phyloP scores from a whole-genome alignment of 768 basidiomycete genomes.

The Chalciporus chontae region DNA sequence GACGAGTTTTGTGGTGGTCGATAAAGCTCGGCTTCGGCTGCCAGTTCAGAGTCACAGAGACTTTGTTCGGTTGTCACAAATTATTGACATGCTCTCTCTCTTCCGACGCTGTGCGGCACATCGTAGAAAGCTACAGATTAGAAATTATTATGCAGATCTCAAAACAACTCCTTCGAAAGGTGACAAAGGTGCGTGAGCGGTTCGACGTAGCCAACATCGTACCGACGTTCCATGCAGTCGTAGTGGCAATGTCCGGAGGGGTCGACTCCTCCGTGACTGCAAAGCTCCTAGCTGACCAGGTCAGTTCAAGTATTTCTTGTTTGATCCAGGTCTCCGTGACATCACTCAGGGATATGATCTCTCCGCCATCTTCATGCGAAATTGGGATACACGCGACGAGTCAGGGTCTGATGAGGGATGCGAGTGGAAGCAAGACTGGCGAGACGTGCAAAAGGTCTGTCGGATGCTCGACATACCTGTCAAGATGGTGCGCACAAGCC shows the following conservation, averaged over 20 bases:
- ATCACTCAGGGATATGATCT: slow-evolving; percentile 67
- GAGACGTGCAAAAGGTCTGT: slow-evolving; percentile 83
- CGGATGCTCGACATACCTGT: slow-evolving; percentile 69
- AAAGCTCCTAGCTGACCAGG: slow-evolving; percentile 66
- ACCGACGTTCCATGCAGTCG: slow-evolving; percentile 45
- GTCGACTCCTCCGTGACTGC: slow-evolving; percentile 93
- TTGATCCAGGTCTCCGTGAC: background rate
- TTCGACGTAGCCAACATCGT: background rate
- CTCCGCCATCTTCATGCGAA: slow-evolving; percentile 91
- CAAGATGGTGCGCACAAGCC: slow-evolving; percentile 47
- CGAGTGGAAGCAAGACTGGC: slow-evolving; percentile 95
- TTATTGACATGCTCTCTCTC: slow-evolving; percentile 8
- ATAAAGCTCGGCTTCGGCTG: background rate
- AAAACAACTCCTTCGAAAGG: slow-evolving; percentile 20
- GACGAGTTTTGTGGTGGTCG: background rate
- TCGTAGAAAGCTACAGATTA: slow-evolving; percentile 2
- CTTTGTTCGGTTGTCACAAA: slow-evolving; percentile 5
- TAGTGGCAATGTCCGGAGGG: slow-evolving; percentile 92
- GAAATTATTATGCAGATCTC: slow-evolving; percentile 16
- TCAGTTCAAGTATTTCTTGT: slow-evolving; percentile 23
- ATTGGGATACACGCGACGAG: slow-evolving; percentile 91
- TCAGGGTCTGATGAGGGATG: slow-evolving; percentile 76
- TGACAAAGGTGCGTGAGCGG: slow-evolving; percentile 21
- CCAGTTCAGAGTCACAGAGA: background rate
- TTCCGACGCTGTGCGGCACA: slow-evolving; percentile 12